phyloP scores from a whole-genome alignment of 2,329 filamentous ascomycete species.

The Nemania sp. region DNA sequence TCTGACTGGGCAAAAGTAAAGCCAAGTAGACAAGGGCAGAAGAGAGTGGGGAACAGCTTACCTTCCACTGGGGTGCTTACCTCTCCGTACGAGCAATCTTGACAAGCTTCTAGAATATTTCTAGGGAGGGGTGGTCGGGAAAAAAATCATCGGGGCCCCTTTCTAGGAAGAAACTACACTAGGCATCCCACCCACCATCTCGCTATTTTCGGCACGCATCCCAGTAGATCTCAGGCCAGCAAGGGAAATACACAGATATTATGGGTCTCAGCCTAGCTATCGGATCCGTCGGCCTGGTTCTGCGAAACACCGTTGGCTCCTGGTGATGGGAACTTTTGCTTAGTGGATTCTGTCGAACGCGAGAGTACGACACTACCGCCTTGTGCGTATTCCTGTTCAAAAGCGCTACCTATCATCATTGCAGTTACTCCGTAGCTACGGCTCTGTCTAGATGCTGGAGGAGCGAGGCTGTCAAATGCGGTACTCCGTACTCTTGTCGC shows the following conservation, averaged over 20 bases:
- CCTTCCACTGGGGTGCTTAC: not conserved
- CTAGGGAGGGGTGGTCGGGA: conserved; percentile 14
- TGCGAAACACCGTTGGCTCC: conserved; percentile 24
- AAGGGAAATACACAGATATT: conserved; percentile 24
- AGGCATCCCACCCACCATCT: conserved; percentile 22
- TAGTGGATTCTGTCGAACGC: too few species aligned
- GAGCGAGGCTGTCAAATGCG: conserved; percentile 4
- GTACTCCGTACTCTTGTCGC: not conserved
- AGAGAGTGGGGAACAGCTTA: conserved; percentile 4
- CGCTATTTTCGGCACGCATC: conserved; percentile 32
- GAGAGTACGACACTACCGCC: too few species aligned
- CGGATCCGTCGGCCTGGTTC: conserved; percentile 36
- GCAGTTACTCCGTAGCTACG: too few species aligned
- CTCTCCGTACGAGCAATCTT: too few species aligned
- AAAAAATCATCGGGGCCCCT: conserved; percentile 18
- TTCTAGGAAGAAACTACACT: not conserved
- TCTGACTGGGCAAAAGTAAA: not conserved
- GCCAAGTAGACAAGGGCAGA: conserved; percentile 15
- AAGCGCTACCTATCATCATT: too few species aligned
- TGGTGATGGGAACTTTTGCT: conserved; percentile 9
- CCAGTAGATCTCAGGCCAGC: conserved; percentile 36
- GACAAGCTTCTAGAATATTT: conserved; percentile 29
- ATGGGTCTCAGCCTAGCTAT: conserved; percentile 36
- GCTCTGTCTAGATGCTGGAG: too few species aligned
- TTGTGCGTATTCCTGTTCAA: too few species aligned